Percentiles rank a stretch among this genome's conserved stretches.
These are phyloP conservation scores for Vicia sativa DNA, from an alignment of 306 rosid species.

Conservation along the genomic window DNA sequence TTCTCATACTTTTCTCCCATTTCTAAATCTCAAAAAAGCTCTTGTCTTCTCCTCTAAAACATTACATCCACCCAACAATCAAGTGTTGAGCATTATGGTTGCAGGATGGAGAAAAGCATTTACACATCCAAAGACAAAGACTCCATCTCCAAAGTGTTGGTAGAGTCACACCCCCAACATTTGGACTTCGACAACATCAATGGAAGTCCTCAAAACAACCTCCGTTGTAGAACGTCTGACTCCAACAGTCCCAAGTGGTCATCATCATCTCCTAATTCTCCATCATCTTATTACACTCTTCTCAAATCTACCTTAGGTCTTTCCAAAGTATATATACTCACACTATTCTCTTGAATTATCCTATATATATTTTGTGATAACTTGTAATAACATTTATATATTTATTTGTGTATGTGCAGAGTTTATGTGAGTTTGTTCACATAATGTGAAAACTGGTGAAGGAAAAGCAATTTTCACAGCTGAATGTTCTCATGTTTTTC, in stretches of 20 bases:
- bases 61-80: background rate
- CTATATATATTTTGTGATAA: background rate
- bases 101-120: conserved; percentile 87
- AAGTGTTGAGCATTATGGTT: conserved; percentile 52
- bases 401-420: conserved; percentile 46
- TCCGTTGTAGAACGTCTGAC: conserved; percentile 63
- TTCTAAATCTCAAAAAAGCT: conserved; percentile 14
- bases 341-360: background rate
- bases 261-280: conserved; percentile 72
- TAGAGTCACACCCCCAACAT: conserved; percentile 39
- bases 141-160: conserved; percentile 24
- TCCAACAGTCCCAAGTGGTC: conserved; percentile 50
- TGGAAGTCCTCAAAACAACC: conserved; percentile 57
- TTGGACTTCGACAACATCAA: conserved; percentile 20
- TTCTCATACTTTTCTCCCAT: background rate
- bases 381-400: background rate
- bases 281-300: conserved; percentile 66
- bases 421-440: conserved; percentile 75
- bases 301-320: conserved; percentile 66
- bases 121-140: conserved; percentile 53
- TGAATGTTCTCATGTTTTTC: conserved; percentile 88
- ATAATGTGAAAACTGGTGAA: conserved; percentile 68
- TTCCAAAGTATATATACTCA: conserved; percentile 53
- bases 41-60: background rate
- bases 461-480: conserved; percentile 95